phyloP scores from a whole-genome alignment of 306 rosid genomes.

The Rosa rugosa region DNA sequence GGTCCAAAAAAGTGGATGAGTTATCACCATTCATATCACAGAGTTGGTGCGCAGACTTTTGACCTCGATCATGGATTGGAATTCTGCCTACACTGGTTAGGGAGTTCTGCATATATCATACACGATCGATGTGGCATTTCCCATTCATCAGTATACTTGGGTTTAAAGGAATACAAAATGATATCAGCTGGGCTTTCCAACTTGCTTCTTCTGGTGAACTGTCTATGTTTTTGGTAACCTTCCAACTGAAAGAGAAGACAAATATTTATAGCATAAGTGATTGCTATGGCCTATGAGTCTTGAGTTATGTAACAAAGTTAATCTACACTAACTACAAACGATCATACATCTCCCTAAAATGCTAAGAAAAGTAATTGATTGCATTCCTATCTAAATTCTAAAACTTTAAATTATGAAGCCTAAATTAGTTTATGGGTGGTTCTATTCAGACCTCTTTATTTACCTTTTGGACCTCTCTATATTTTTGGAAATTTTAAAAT shows the following conservation, averaged over 20 bases:
- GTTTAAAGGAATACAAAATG: constrained; percentile 5
- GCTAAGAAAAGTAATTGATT: neutral
- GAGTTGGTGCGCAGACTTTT: constrained; percentile 8
- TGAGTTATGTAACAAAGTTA: no score
- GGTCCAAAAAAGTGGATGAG: neutral
- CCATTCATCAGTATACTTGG: neutral
- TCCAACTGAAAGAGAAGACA: constrained; percentile 27
- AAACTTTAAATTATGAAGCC: neutral
- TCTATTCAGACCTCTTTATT: no score
- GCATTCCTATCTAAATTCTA: neutral
- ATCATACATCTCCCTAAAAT: neutral
- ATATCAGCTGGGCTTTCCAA: neutral
- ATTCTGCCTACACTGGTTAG: constrained; percentile 3
- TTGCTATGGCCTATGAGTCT: neutral
- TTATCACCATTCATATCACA: neutral
- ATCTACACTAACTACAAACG: no score
- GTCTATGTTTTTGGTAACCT: constrained; percentile 56
- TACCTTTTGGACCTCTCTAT: no score
- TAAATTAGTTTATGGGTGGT: neutral
- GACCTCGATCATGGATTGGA: neutral
- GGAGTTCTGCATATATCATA: constrained; percentile 8
- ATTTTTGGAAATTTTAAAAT: no score
- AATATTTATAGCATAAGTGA: constrained; percentile 9
- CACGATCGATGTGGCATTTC: constrained; percentile 1
- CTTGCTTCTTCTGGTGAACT: constrained; percentile 41